These are phyloP conservation scores for Cardamine occulta DNA, from an alignment of 345 rosid genomes.

Conservation along the genomic window DNA sequence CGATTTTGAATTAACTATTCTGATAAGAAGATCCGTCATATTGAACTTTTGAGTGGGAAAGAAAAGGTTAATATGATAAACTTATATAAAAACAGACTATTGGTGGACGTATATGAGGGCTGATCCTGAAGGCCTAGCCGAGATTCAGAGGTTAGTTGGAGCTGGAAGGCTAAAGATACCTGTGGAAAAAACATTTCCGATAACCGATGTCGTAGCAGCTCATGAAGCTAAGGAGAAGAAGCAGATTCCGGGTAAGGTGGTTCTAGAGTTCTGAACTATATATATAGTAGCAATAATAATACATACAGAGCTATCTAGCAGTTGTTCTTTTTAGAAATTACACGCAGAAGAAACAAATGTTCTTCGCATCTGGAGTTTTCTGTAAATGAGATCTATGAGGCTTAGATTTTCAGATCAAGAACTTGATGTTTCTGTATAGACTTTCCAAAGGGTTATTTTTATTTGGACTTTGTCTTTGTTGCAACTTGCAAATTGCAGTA, in stretches of 20 bases:
- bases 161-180: slow-evolving; percentile 79
- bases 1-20: background rate
- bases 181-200: slow-evolving; percentile 75
- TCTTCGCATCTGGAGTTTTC: slow-evolving; percentile 38
- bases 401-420: slow-evolving; percentile 35
- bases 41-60: background rate
- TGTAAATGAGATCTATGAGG: slow-evolving; percentile 42
- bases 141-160: slow-evolving; percentile 74
- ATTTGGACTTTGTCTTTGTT: slow-evolving; percentile 13
- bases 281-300: slow-evolving; percentile 35
- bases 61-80: background rate
- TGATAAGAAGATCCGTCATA: background rate
- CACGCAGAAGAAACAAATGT: slow-evolving; percentile 40
- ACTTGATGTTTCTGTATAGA: slow-evolving; percentile 37
- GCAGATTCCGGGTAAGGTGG: slow-evolving; percentile 78
- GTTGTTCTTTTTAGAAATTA: slow-evolving; percentile 31
- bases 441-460: slow-evolving; percentile 25
- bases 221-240: slow-evolving; percentile 82
- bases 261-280: slow-evolving; percentile 61
- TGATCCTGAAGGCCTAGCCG: slow-evolving; percentile 81
- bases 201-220: slow-evolving; percentile 80
- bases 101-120: slow-evolving; percentile 93
- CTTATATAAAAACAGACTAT: slow-evolving; percentile 53
- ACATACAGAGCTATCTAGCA: slow-evolving; percentile 32
- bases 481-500: slow-evolving; percentile 32